Conservation (phyloP, 768 basidiomycete genomes). For the Serendipita sp. region DNA sequence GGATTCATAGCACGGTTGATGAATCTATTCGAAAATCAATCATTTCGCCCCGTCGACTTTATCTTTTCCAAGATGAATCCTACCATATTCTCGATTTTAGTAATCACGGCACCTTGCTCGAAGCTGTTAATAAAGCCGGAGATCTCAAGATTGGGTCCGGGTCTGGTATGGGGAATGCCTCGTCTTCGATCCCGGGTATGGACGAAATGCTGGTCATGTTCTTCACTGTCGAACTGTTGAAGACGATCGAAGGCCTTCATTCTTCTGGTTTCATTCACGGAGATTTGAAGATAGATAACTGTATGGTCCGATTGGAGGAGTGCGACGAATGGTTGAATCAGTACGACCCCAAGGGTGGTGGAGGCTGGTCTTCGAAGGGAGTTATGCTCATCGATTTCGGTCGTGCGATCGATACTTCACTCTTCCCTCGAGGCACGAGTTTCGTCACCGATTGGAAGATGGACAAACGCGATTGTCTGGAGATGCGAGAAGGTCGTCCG, state of each 20-base stretch:
- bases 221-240: constrained; percentile 82
- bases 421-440: constrained; percentile 64
- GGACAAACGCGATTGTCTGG: constrained; percentile 83
- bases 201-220: constrained; percentile 92
- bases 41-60: constrained; percentile 61
- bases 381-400: constrained; percentile 94
- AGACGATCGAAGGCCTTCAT: constrained; percentile 71
- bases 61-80: constrained; percentile 76
- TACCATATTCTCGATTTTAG: constrained; percentile 78
- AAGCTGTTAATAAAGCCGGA: constrained; percentile 74
- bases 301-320: constrained; percentile 58
- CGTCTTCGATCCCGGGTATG: constrained; percentile 22
- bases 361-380: constrained; percentile 79
- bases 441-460: constrained; percentile 80
- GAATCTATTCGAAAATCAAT: constrained; percentile 45
- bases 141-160: constrained; percentile 61
- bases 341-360: constrained; percentile 65
- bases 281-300: constrained; percentile 98
- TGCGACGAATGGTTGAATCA: constrained; percentile 39
- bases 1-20: constrained; percentile 56
- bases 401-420: constrained; percentile 71
- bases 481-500: constrained; percentile 63
- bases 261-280: constrained; percentile 80
- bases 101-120: constrained; percentile 81
- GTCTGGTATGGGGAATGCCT: constrained; percentile 33